Percentiles rank a stretch among this genome's conserved stretches.
Evolutionary conservation across 495 filamentous ascomycete species (phyloP).

Genomic region (Endocarpon pusillum): DNA sequence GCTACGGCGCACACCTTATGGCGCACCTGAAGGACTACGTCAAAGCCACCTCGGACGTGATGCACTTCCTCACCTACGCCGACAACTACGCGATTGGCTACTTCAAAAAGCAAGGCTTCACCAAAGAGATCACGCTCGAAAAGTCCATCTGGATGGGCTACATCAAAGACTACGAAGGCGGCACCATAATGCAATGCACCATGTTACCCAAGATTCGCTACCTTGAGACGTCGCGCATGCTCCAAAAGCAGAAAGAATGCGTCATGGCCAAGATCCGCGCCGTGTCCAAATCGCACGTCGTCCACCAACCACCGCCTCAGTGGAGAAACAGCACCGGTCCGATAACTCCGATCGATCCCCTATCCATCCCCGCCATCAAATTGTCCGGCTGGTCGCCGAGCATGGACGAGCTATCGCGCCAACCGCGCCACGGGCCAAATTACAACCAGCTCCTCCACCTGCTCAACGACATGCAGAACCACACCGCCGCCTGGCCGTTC

Average conservation of each 20-base stretch:
- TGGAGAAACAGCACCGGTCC: conserved; percentile 60
- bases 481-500: conserved; percentile 84
- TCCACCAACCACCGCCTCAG: conserved; percentile 69
- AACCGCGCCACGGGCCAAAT: conserved; percentile 94
- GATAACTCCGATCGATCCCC: conserved; percentile 55
- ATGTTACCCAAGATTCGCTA: conserved; percentile 95
- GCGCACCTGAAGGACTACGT: conserved; percentile 97
- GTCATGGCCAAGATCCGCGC: conserved; percentile 89
- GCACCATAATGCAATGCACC: conserved; percentile 97
- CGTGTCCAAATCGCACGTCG: conserved; percentile 71
- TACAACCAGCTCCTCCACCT: conserved; percentile 86
- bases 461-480: conserved; percentile 90
- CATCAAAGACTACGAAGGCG: conserved; percentile 98
- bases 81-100: conserved; percentile 99
- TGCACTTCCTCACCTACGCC: conserved; percentile 97
- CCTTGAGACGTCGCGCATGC: conserved; percentile 83
- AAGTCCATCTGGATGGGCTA: conserved; percentile 95
- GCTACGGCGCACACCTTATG: conserved; percentile 96
- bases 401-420: conserved; percentile 92
- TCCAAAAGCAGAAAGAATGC: conserved; percentile 89
- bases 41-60: conserved; percentile 86
- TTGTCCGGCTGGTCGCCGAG: conserved; percentile 87
- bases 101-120: conserved; percentile 98
- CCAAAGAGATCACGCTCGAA: conserved; percentile 91
- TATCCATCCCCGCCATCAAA: conserved; percentile 67